Base-by-base conservation (phyloP, 768 basidiomycete genomes). In the Phaffia australis region DNA sequence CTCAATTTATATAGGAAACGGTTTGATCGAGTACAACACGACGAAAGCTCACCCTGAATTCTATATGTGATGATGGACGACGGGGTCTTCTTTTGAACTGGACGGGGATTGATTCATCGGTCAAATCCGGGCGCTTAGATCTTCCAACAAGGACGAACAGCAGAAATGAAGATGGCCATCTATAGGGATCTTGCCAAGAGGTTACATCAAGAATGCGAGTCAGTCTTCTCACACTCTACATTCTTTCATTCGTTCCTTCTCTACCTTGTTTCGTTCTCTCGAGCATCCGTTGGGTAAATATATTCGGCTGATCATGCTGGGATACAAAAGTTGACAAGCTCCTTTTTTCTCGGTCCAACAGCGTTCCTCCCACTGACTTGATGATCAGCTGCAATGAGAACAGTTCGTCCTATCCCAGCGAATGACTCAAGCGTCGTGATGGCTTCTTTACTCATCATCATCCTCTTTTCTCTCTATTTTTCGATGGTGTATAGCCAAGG, bases 151-250 rank as follows among this genome's bases (percentile, higher is more conserved):
- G 63, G 63, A 15, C 60, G 60, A 60, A 30, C 60, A 3, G 60
- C 60, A 25, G 60, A 64, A 56, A 64, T 64, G 63, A 64, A 64
- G 63, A 29, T 42, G 21, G 63, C 63, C 54, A 64, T 64, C 52
- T 64, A 64, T 56, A 56, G 46, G 16, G 63, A 64, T 30, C 63
- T 64, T 48, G 63, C 63, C 19, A 51, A 64, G 35, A n/a, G 63
- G 23, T 48, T 64, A 21, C 42, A 56, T 35, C 42, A 51, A 23
- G 63, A 64, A 30, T 64, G 63, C 46, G 63, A 42, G 35, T 42
- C 6, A 42, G 35, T 42, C 11, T 42, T 42, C 35, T 11, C 4
- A 42, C 35, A 42, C 11, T 11, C 35, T 11, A 5, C 11, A 4
- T 42, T 4, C 11, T 42, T 42, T 42, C 4, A 11, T 5, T 11